Conservation (phyloP, 2,329 filamentous ascomycete genomes). For the Pyrenochaeta sp. region DNA sequence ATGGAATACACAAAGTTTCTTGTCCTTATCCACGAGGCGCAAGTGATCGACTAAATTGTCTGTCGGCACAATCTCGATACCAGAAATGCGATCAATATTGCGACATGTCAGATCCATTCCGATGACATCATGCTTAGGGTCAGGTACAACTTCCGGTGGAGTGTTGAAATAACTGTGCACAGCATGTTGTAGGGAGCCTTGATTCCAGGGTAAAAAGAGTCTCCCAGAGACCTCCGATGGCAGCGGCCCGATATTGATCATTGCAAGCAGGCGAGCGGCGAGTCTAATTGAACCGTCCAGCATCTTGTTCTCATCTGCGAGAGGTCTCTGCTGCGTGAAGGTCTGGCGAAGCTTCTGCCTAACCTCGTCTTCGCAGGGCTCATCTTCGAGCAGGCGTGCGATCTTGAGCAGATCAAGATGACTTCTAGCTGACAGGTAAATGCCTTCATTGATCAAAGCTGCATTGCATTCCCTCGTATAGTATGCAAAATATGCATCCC, state of each 20-base stretch:
- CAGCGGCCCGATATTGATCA: constrained; percentile 6
- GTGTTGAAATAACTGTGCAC: background rate
- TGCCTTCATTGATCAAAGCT: background rate
- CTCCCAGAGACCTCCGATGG: background rate
- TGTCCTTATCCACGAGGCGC: constrained; percentile 50
- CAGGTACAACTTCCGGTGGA: background rate
- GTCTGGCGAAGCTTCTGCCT: background rate
- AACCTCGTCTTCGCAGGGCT: background rate
- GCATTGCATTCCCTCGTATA: constrained; percentile 6
- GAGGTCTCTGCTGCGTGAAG: background rate
- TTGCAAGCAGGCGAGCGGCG: constrained; percentile 3
- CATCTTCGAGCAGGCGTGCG: background rate
- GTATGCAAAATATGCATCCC: constrained; percentile 5
- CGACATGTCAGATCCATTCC: constrained; percentile 13
- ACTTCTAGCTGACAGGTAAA: constrained; percentile 1
- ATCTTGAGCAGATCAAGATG: constrained; percentile 4
- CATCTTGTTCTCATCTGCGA: background rate
- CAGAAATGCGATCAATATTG: constrained; percentile 40
- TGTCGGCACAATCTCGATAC: constrained; percentile 51
- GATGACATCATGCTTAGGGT: background rate
- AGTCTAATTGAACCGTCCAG: constrained; percentile 6
- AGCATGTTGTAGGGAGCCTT: background rate
- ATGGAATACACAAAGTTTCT: constrained; percentile 52
- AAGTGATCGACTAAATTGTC: constrained; percentile 54
- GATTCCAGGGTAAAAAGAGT: background rate